These are phyloP conservation scores for Cordia subcordata DNA, from an alignment of 257 asterid genomes.

Conservation along the genomic window DNA sequence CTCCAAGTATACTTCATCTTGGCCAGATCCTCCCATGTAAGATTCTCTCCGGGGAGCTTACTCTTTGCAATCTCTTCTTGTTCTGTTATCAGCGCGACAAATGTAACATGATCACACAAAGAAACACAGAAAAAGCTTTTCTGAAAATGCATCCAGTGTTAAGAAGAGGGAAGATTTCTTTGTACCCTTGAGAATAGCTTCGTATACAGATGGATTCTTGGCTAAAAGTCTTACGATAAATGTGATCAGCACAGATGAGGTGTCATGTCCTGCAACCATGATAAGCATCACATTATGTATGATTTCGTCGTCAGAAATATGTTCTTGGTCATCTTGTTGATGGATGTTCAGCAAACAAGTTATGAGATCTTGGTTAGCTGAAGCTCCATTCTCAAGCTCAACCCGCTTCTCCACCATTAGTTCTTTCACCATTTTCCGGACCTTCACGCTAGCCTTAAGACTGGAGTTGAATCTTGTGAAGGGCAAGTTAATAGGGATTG, in stretches of 20 bases:
- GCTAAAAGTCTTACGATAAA: conserved; percentile 51
- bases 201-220: conserved; percentile 34
- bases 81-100: conserved; percentile 25
- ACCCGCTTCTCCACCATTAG: conserved; percentile 44
- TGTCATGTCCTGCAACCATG: conserved; percentile 69
- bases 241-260: conserved; percentile 57
- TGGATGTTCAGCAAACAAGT: conserved; percentile 57
- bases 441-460: conserved; percentile 55
- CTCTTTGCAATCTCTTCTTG: conserved; percentile 52
- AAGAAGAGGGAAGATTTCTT: neutral
- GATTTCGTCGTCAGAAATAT: conserved; percentile 53
- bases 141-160: neutral
- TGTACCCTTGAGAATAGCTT: conserved; percentile 55
- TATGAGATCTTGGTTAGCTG: conserved; percentile 53
- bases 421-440: conserved; percentile 39
- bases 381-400: conserved; percentile 40
- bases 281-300: conserved; percentile 54
- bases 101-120: neutral
- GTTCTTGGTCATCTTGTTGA: conserved; percentile 28
- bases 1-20: conserved; percentile 78
- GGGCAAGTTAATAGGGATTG: conserved; percentile 58
- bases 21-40: conserved; percentile 69
- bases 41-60: conserved; percentile 27
- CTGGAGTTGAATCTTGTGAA: conserved; percentile 60
- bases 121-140: neutral